Conservation (phyloP, 1,284 basidiomycete genomes). For the Grifola frondosa region DNA sequence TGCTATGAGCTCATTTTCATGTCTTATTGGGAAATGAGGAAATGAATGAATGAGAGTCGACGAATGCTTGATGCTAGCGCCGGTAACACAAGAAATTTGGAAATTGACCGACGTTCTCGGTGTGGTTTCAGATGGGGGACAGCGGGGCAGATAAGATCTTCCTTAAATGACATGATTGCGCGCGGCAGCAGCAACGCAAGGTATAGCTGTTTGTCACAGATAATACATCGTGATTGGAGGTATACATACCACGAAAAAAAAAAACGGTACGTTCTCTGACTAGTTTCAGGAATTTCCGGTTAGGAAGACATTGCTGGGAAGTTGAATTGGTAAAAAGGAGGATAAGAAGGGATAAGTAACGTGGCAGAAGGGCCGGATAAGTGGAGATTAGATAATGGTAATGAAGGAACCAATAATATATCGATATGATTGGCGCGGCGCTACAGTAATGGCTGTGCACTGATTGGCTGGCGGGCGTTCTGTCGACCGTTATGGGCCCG, state of each 20-base stretch:
- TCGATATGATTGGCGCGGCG: not conserved
- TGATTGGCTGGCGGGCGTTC: slow-evolving; percentile 14
- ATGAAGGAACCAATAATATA: not conserved
- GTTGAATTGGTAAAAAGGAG: not conserved
- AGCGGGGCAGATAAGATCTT: not conserved
- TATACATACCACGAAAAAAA: no score
- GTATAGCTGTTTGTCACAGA: not conserved
- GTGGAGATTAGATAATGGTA: slow-evolving; percentile 1
- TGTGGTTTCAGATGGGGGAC: no score
- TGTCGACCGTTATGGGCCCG: slow-evolving; percentile 20
- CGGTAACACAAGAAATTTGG: no score
- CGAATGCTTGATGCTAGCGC: no score
- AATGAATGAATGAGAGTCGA: no score
- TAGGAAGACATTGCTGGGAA: not conserved
- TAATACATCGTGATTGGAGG: not conserved
- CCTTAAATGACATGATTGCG: not conserved
- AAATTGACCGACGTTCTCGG: no score
- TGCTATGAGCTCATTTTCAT: no score
- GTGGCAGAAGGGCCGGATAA: not conserved
- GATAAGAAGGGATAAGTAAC: not conserved
- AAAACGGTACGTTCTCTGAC: no score
- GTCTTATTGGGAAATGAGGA: no score
- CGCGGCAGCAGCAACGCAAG: not conserved
- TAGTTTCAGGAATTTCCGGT: no score
- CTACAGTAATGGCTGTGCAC: slow-evolving; percentile 12